Evolutionary conservation across 148 eudicot species (phyloP).

Genomic region (Simmondsia chinensis): DNA sequence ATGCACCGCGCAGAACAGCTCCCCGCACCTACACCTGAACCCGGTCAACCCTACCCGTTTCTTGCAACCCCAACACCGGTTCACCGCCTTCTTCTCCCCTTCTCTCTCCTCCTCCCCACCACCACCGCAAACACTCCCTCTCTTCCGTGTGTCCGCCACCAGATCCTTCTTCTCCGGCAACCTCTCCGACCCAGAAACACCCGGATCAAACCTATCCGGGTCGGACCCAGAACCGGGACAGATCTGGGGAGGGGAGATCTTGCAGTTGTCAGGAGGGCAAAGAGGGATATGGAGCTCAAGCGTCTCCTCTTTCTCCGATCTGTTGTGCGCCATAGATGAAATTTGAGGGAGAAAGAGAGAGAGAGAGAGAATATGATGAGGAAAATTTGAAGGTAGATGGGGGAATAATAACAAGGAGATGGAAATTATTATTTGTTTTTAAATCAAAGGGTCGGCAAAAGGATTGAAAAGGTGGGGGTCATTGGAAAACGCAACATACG

Average conservation of each 20-base stretch:
- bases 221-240: no score
- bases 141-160: background rate
- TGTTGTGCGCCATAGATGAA: slow-evolving; percentile 44
- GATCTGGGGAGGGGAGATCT: slow-evolving; percentile 18
- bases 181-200: slow-evolving; percentile 8
- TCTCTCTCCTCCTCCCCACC: background rate
- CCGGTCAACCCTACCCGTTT: slow-evolving; percentile 69
- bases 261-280: slow-evolving; percentile 9
- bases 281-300: slow-evolving; percentile 57
- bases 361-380: slow-evolving; percentile 9
- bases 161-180: slow-evolving; percentile 12
- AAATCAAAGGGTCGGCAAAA: no score
- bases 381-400: slow-evolving; percentile 22
- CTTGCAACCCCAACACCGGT: slow-evolving; percentile 54
- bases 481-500: slow-evolving; percentile 19
- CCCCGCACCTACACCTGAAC: slow-evolving; percentile 69
- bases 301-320: slow-evolving; percentile 64
- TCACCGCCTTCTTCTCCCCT: slow-evolving; percentile 28
- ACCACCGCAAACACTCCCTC: background rate
- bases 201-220: slow-evolving; percentile 4
- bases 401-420: background rate
- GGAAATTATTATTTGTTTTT: no score
- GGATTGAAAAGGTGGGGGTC: no score
- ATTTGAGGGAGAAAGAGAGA: slow-evolving; percentile 1
- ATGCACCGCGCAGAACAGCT: slow-evolving; percentile 63